Evolutionary conservation across 2,329 filamentous ascomycete species (phyloP).

Genomic region (Aureobasidium mangrovei): DNA sequence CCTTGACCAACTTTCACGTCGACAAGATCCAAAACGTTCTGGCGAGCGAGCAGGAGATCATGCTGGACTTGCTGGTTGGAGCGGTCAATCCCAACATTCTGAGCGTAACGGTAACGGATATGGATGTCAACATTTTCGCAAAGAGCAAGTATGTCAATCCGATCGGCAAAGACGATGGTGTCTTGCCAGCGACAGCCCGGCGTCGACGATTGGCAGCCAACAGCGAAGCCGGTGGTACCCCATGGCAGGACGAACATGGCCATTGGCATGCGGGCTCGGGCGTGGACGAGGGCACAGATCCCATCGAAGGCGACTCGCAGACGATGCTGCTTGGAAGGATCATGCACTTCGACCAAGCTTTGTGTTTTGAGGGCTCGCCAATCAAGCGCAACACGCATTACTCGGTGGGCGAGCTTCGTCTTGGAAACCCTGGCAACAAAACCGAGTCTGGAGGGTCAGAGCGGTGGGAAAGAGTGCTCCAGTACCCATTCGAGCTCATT

Average conservation of each 20-base stretch:
- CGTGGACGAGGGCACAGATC: constrained; percentile 51
- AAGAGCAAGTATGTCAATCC: constrained; percentile 80
- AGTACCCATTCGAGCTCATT: constrained; percentile 89
- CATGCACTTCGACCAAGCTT: constrained; percentile 73
- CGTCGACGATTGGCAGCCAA: not conserved
- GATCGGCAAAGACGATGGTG: not conserved
- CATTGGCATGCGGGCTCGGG: constrained; percentile 21
- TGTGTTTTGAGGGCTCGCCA: constrained; percentile 84
- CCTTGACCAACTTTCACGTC: constrained; percentile 69
- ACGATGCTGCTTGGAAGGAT: constrained; percentile 92
- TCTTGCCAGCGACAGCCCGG: not conserved
- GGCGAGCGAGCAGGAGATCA: constrained; percentile 87
- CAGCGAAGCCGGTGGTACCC: not conserved
- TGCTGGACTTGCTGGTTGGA: constrained; percentile 81
- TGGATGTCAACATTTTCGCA: constrained; percentile 88
- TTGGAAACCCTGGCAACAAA: constrained; percentile 75
- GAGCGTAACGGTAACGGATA: constrained; percentile 72
- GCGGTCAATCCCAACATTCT: constrained; percentile 92
- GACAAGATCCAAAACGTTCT: constrained; percentile 80
- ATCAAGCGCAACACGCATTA: constrained; percentile 64
- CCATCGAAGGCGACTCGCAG: constrained; percentile 52
- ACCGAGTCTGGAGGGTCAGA: constrained; percentile 73
- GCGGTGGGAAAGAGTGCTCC: constrained; percentile 82
- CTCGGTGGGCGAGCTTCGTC: constrained; percentile 74
- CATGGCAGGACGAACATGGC: constrained; percentile 17